Percentiles rank a stretch among this genome's conserved stretches.
These are phyloP conservation scores for Porpolomopsis calyptriformis DNA, from an alignment of 768 basidiomycete genomes.

Conservation along the genomic window DNA sequence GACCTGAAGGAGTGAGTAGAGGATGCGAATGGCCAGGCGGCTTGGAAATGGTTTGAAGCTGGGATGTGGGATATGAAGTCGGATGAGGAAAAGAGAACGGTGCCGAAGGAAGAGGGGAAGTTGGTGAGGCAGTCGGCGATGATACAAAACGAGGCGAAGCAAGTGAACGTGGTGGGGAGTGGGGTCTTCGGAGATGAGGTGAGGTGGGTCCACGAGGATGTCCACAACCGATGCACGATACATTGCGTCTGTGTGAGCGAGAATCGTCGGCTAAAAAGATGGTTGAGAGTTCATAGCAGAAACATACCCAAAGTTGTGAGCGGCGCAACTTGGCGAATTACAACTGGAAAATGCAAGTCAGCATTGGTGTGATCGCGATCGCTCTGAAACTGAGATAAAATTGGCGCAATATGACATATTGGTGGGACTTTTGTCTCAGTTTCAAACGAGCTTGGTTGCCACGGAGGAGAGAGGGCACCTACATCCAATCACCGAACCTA, in stretches of 20 bases:
- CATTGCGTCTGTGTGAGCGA: slow-evolving; percentile 60
- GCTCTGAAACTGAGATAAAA: slow-evolving; percentile 3
- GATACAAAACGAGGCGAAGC: slow-evolving; percentile 25
- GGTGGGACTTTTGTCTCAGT: neutral
- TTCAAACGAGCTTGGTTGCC: slow-evolving; percentile 10
- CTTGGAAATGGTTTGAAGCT: slow-evolving; percentile 22
- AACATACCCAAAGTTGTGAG: slow-evolving; percentile 79
- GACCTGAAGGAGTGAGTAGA: slow-evolving; percentile 74
- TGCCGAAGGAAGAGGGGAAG: neutral
- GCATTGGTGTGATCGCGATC: slow-evolving; percentile 7
- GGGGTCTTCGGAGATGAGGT: slow-evolving; percentile 20
- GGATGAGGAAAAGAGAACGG: neutral
- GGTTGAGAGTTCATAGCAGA: slow-evolving; percentile 7
- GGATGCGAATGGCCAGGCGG: slow-evolving; percentile 43
- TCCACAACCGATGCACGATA: slow-evolving; percentile 69
- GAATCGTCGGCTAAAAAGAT: slow-evolving; percentile 14
- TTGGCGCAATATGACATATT: neutral
- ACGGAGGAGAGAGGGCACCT: slow-evolving; percentile 24
- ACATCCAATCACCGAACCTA: slow-evolving; percentile 71
- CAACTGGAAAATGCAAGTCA: slow-evolving; percentile 39
- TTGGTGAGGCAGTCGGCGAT: slow-evolving; percentile 15
- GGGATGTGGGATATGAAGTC: slow-evolving; percentile 3
- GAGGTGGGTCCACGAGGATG: slow-evolving; percentile 35
- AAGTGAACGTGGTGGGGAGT: slow-evolving; percentile 15
- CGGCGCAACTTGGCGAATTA: slow-evolving; percentile 55